These are phyloP conservation scores for Trichocladium antarcticum DNA, from an alignment of 495 filamentous ascomycete species.

Conservation along the genomic window DNA sequence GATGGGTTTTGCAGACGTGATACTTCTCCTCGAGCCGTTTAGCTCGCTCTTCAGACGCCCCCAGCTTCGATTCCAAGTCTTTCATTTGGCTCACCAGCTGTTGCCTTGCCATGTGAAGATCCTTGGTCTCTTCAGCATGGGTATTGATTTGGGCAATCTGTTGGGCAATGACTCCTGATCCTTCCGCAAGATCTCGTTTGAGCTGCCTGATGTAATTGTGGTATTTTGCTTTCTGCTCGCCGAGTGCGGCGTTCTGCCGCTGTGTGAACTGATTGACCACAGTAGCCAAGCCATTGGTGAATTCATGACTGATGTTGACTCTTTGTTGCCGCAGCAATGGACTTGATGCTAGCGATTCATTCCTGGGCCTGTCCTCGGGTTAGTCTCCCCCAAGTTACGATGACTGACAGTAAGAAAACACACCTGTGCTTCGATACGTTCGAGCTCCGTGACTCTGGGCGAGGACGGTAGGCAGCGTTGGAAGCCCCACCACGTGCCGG, in stretches of 20 bases:
- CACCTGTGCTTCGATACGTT: constrained; percentile 13
- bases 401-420: not conserved
- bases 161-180: not conserved
- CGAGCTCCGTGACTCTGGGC: constrained; percentile 10
- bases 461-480: not conserved
- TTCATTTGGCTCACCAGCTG: constrained; percentile 15
- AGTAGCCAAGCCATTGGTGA: constrained; percentile 13
- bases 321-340: constrained; percentile 4
- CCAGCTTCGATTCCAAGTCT: constrained; percentile 17
- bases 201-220: constrained; percentile 16
- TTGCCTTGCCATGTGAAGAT: constrained; percentile 14
- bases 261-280: constrained; percentile 21
- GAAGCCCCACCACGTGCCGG: not conserved
- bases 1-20: constrained; percentile 18
- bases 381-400: not conserved
- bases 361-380: not conserved
- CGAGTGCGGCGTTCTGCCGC: constrained; percentile 8
- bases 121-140: constrained; percentile 17
- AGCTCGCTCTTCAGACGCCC: constrained; percentile 9
- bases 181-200: constrained; percentile 5
- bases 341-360: constrained; percentile 8
- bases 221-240: constrained; percentile 16
- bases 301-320: constrained; percentile 15
- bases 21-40: constrained; percentile 24
- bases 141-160: not conserved